These are phyloP conservation scores for Polytrichum commune DNA, from an alignment of 225 moss, liverwort and hornwort species.

Conservation along the genomic window DNA sequence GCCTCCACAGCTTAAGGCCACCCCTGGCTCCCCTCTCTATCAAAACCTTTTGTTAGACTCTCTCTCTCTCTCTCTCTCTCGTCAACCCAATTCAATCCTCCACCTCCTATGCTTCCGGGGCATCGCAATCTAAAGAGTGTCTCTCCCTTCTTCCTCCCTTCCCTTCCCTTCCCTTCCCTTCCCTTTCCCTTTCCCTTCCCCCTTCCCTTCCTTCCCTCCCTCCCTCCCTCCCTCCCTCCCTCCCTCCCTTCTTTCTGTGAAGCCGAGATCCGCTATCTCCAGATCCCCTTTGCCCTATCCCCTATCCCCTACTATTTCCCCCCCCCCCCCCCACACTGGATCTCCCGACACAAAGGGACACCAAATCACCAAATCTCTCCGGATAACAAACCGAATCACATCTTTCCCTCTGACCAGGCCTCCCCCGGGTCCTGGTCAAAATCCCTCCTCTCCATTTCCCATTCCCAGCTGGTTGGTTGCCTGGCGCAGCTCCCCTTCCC, in stretches of 20 bases:
- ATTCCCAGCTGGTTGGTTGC: background rate
- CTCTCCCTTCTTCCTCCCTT: background rate
- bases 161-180: background rate
- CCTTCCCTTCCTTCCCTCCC: background rate
- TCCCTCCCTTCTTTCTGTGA: too few relatives aligned
- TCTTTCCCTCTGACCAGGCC: background rate
- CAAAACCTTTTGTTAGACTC: too few relatives aligned
- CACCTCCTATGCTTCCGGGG: background rate
- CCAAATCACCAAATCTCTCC: background rate
- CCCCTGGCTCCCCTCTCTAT: background rate
- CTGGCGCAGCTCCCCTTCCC: background rate
- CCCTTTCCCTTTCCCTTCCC: background rate
- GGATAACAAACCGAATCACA: constrained; percentile 4
- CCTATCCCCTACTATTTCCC: background rate
- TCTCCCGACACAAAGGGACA: constrained; percentile 2
- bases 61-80: constrained; percentile 3
- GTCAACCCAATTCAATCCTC: constrained; percentile 15
- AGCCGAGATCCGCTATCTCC: too few relatives aligned
- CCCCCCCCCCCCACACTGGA: background rate
- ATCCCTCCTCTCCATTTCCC: background rate
- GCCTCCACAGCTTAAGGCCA: constrained; percentile 11
- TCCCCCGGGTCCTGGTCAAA: background rate
- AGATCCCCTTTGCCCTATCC: background rate
- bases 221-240: background rate
- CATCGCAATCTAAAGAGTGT: background rate